Percentiles rank a stretch among this genome's conserved stretches.
These are phyloP conservation scores for Ajuga reptans DNA, from an alignment of 305 asterid species.

Conservation along the genomic window DNA sequence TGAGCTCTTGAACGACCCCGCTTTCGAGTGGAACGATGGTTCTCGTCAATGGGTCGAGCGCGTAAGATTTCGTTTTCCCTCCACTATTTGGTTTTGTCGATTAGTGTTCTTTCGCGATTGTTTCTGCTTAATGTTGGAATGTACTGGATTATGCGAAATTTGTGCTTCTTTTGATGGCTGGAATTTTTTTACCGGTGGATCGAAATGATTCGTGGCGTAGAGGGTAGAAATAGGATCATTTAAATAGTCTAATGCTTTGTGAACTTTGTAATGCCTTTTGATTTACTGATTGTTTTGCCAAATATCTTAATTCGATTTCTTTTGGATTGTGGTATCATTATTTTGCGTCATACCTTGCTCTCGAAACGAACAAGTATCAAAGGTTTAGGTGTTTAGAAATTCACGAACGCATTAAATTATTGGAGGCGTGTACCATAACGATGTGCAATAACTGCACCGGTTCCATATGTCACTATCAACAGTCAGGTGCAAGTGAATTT, in stretches of 20 bases:
- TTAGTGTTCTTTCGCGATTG: background rate
- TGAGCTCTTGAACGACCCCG: conserved; percentile 72
- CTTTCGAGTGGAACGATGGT: conserved; percentile 67
- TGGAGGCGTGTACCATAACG: background rate
- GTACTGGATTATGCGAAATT: conserved; percentile 16
- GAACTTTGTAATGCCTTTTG: background rate
- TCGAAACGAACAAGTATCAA: background rate
- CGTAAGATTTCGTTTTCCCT: conserved; percentile 29
- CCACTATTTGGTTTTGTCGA: background rate
- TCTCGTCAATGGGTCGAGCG: conserved; percentile 73
- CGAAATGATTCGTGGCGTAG: background rate
- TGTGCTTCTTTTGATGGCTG: background rate
- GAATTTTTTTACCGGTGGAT: background rate
- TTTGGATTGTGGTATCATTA: background rate
- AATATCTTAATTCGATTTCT: background rate
- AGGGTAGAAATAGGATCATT: background rate
- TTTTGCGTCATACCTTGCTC: background rate
- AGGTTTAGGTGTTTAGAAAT: background rate
- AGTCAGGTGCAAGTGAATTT: conserved; percentile 6
- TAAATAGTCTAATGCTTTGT: conserved; percentile 4
- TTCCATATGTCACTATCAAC: background rate
- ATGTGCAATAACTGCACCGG: conserved; percentile 6
- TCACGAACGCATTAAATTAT: background rate
- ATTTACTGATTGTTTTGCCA: conserved; percentile 5
- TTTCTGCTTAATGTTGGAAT: conserved; percentile 7